These are phyloP conservation scores for Naegleria fowleri DNA, from an alignment of 208 protist genomes.

Conservation along the genomic window DNA sequence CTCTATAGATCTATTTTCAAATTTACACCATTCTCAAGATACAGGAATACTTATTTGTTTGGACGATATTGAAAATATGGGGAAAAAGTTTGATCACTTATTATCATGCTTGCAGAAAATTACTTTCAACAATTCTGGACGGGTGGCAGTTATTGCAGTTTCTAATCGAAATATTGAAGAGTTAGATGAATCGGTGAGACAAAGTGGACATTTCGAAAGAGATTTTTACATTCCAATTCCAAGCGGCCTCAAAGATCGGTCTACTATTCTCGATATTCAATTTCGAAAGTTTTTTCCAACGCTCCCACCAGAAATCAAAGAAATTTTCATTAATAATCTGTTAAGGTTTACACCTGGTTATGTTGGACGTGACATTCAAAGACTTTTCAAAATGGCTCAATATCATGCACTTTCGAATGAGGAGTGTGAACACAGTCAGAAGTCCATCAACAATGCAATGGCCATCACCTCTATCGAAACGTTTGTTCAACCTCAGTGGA, in stretches of 20 bases:
- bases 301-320: not conserved
- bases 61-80: not conserved
- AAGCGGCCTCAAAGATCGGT: not conserved
- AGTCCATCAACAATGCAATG: too few species aligned
- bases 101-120: not conserved
- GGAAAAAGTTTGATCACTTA: not conserved
- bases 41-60: not conserved
- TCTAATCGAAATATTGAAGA: not conserved
- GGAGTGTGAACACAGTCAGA: too few species aligned
- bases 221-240: not conserved
- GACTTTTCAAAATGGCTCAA: not conserved
- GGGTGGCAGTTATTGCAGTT: not conserved
- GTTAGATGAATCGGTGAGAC: not conserved
- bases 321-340: not conserved
- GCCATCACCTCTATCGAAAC: too few species aligned
- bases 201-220: slow-evolving; percentile 2
- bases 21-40: too few species aligned
- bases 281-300: not conserved
- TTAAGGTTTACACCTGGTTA: not conserved
- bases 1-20: not conserved
- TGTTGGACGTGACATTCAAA: slow-evolving; percentile 10
- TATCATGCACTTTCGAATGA: not conserved
- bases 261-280: not conserved
- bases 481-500: not conserved
- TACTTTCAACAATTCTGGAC: not conserved